Evolutionary conservation across 2,329 filamentous ascomycete genomes (phyloP), one percentile per base, ranked within the genome.

Genomic region (Didymella sp.): DNA sequence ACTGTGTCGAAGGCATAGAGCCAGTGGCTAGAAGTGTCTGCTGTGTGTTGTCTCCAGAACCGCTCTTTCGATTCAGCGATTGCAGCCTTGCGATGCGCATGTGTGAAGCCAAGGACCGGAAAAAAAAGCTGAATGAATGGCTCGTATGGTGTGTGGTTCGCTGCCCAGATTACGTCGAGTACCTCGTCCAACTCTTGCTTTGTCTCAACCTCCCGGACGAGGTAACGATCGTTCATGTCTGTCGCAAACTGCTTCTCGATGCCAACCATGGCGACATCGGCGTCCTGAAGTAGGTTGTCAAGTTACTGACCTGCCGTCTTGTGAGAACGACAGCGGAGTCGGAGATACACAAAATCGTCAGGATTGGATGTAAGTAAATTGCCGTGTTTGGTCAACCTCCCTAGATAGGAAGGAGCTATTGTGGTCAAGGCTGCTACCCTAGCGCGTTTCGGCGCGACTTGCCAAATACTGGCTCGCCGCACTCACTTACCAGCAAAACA

Each of bases 141-240:
- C 33, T 75, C 73, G 58, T 74, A 75, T 2, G 73, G 73, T 21
- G 59, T 63, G 45, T 75, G 68, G 45, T 75, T 75, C 12, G 72
- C 73, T 13, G 64, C 64, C 71, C 72, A 74, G 21, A 75, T 72
- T 17, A 74, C 69, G 15, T 73, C 64, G 58, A 73, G 57, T 25
- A 74, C 67, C 19, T 48, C 47, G 51, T 71, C 67, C 60, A 75
- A 54, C 58, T 75, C 70, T 63, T 69, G 49, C 56, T 51, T 67
- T 6, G 64, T 68, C 37, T 61, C 52, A 31, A 66, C 68, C 49
- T 72, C 61, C 45, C 67, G 67, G 19, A 74, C 59, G 15, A 62
- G 51, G 50, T 72, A 74, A 38, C 62, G 62, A 35, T 59, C 46
- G 40, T 58, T 60, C 63, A 66, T 69, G 56, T 53, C 35, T 28